These are phyloP conservation scores for Aspergillus transmontanensis DNA, from an alignment of 2,329 filamentous ascomycete species.

Conservation along the genomic window DNA sequence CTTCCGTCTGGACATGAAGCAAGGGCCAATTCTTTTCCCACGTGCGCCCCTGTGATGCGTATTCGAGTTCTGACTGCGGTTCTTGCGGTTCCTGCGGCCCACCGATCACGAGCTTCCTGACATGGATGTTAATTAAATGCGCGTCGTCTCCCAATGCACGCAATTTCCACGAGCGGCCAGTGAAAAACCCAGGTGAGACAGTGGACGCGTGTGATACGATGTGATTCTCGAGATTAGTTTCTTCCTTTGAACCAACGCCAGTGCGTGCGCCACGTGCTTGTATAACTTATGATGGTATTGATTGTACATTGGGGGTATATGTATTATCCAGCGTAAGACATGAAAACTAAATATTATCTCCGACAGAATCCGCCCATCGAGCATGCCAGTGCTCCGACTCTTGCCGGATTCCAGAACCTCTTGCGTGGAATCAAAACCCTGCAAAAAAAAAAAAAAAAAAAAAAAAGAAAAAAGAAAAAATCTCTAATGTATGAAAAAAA, in stretches of 20 bases:
- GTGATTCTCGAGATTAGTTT: neutral
- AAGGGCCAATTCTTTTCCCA: constrained; percentile 19
- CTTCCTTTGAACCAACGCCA: neutral
- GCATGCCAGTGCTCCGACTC: neutral
- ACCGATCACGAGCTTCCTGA: neutral
- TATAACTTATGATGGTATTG: neutral
- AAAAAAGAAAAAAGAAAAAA: neutral
- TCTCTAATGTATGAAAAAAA: neutral
- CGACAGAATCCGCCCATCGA: neutral
- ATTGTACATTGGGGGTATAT: neutral
- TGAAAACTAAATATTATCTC: neutral
- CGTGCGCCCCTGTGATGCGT: constrained; percentile 10
- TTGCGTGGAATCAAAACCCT: neutral
- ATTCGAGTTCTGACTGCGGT: neutral
- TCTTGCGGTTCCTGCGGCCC: neutral
- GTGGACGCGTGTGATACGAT: neutral
- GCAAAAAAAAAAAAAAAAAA: no score
- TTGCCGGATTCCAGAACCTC: neutral
- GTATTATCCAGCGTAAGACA: neutral
- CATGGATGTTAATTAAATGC: neutral
- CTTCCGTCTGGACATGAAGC: constrained; percentile 6
- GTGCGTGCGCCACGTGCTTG: neutral
- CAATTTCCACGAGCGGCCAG: neutral
- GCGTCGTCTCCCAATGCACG: neutral
- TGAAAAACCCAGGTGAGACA: neutral